A percentile compares a stretch with the other conserved stretches of the same genome.
phyloP scores from a whole-genome alignment of 768 basidiomycete genomes.

The Suillus brevipes region DNA sequence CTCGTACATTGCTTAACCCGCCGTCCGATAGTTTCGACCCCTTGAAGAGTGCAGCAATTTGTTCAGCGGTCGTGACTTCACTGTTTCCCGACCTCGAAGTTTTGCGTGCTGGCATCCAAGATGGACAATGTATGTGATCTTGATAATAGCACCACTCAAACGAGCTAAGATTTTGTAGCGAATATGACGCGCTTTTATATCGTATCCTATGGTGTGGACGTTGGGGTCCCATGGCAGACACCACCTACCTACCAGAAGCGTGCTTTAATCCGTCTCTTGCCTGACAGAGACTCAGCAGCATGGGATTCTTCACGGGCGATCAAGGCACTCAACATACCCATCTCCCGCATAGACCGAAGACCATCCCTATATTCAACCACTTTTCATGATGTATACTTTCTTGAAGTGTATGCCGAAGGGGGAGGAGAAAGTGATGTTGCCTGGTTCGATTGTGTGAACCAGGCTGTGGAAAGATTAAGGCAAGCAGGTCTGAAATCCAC shows the following conservation, averaged over 20 bases:
- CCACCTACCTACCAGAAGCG: constrained; percentile 22
- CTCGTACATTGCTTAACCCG: constrained; percentile 39
- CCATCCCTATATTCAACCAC: constrained; percentile 47
- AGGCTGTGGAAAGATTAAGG: constrained; percentile 36
- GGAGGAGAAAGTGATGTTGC: constrained; percentile 7
- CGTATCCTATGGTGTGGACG: constrained; percentile 40
- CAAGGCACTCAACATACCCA: constrained; percentile 40
- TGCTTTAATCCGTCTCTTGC: constrained; percentile 41
- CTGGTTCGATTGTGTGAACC: constrained; percentile 39
- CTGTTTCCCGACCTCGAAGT: constrained; percentile 65
- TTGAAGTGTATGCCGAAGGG: constrained; percentile 47
- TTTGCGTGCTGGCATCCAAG: constrained; percentile 63
- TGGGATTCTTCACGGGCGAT: constrained; percentile 27
- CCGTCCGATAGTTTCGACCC: constrained; percentile 40
- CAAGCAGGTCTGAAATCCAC: constrained; percentile 36
- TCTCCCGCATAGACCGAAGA: constrained; percentile 63
- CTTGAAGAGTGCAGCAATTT: constrained; percentile 66
- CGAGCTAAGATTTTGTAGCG: constrained; percentile 35
- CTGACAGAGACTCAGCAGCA: constrained; percentile 2
- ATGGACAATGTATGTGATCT: constrained; percentile 32
- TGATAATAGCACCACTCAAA: constrained; percentile 1
- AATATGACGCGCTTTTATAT: constrained; percentile 75
- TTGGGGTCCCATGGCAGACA: constrained; percentile 28
- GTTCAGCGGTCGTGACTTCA: constrained; percentile 61
- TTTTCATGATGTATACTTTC: constrained; percentile 63